Evolutionary conservation across 2,329 filamentous ascomycete species (phyloP).

Genomic region (Fusarium virguliforme): DNA sequence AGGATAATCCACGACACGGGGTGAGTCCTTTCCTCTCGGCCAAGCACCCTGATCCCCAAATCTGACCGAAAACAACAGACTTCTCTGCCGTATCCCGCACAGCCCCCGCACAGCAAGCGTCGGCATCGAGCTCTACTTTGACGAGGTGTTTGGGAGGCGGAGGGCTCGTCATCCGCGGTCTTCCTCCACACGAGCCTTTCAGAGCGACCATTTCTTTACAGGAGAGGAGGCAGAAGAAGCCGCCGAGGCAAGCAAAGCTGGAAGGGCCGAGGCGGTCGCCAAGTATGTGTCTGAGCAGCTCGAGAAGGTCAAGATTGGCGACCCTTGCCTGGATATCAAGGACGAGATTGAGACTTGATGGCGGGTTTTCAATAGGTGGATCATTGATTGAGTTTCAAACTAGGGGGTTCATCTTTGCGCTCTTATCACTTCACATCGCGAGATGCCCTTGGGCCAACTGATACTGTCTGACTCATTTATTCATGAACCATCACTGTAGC

Average conservation of each 20-base stretch:
- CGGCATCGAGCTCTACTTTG: constrained; percentile 94
- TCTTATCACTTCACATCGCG: too few species aligned
- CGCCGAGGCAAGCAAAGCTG: not conserved
- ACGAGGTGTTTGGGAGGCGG: constrained; percentile 80
- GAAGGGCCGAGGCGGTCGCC: not conserved
- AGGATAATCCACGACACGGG: constrained; percentile 98
- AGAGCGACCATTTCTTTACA: too few species aligned
- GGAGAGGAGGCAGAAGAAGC: not conserved
- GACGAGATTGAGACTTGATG: not conserved
- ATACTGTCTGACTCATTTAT: too few species aligned
- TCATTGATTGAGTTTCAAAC: too few species aligned
- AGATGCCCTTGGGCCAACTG: too few species aligned
- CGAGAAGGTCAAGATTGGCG: constrained; percentile 1
- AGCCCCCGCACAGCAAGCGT: constrained; percentile 89
- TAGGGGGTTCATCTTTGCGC: too few species aligned
- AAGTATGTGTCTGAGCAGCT: not conserved
- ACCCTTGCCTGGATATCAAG: not conserved
- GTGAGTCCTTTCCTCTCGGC: constrained; percentile 67
- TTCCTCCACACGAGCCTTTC: constrained; percentile 59
- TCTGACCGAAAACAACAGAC: constrained; percentile 62
- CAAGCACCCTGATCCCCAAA: too few species aligned
- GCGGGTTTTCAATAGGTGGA: too few species aligned
- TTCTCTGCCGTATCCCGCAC: constrained; percentile 91
- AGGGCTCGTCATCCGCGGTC: constrained; percentile 80
- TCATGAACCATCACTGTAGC: too few species aligned